phyloP scores from a whole-genome alignment of 2,329 filamentous ascomycete species.

The Akanthomyces dipterigenus region DNA sequence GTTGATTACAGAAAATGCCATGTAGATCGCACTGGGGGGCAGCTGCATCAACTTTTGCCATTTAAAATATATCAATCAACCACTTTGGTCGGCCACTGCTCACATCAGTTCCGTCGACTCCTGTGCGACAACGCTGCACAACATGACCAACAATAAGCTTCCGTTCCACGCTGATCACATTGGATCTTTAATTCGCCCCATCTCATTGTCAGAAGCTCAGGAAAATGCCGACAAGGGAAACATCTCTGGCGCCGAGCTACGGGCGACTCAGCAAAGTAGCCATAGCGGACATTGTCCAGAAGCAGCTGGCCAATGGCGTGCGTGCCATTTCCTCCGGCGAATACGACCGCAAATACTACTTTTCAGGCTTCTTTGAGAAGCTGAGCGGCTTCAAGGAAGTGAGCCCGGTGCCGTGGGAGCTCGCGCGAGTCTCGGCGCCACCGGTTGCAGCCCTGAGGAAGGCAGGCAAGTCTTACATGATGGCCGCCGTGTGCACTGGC shows the following conservation, averaged over 20 bases:
- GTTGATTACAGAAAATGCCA: too few relatives aligned
- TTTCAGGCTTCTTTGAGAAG: slow-evolving; percentile 42
- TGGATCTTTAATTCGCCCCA: slow-evolving; percentile 62
- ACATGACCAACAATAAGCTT: slow-evolving; percentile 19
- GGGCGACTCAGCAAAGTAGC: slow-evolving; percentile 53
- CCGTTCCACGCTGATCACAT: slow-evolving; percentile 69
- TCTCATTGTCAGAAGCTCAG: slow-evolving; percentile 50
- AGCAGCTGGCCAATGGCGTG: slow-evolving; percentile 57
- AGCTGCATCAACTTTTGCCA: too few relatives aligned
- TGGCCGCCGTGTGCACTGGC: slow-evolving; percentile 34
- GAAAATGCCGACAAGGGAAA: slow-evolving; percentile 41
- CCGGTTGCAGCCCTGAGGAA: slow-evolving; percentile 33
- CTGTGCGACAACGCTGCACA: background rate
- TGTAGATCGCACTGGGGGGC: too few relatives aligned
- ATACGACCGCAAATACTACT: slow-evolving; percentile 49
- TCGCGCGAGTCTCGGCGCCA: slow-evolving; percentile 30
- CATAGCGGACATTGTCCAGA: slow-evolving; percentile 57
- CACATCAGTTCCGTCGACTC: too few relatives aligned
- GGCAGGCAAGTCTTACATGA: slow-evolving; percentile 30
- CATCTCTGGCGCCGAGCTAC: slow-evolving; percentile 37
- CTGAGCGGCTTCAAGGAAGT: slow-evolving; percentile 33
- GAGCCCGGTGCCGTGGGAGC: slow-evolving; percentile 31
- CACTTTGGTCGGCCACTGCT: background rate
- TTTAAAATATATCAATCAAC: too few relatives aligned
- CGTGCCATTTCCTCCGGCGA: slow-evolving; percentile 63